Percentiles rank a stretch among this genome's conserved stretches.
These are phyloP conservation scores for Astraeus odoratus DNA, from an alignment of 768 basidiomycete genomes.

Conservation along the genomic window DNA sequence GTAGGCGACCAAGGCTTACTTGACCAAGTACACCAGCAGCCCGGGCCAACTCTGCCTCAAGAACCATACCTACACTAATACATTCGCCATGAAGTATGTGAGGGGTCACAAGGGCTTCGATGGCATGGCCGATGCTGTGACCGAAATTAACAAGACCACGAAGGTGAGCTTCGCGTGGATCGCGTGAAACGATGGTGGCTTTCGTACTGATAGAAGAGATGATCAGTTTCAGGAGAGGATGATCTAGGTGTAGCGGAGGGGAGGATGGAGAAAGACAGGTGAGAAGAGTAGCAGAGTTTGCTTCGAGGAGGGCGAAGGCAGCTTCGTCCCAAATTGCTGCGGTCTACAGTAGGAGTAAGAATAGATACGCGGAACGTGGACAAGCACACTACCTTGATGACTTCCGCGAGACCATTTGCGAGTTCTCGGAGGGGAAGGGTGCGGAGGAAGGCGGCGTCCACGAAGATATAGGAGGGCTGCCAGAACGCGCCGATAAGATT, in stretches of 20 bases:
- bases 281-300: slow-evolving; percentile 77
- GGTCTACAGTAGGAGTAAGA: slow-evolving; percentile 48
- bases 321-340: slow-evolving; percentile 97
- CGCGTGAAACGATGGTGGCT: slow-evolving; percentile 93
- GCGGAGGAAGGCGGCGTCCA: slow-evolving; percentile 93
- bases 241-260: slow-evolving; percentile 65
- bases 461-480: slow-evolving; percentile 97
- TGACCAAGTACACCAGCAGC: slow-evolving; percentile 83
- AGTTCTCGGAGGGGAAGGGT: slow-evolving; percentile 90
- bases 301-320: slow-evolving; percentile 86
- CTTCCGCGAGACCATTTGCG: slow-evolving; percentile 98
- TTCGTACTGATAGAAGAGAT: slow-evolving; percentile 92
- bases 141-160: slow-evolving; percentile 99
- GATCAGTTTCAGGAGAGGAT: slow-evolving; percentile 87
- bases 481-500: slow-evolving; percentile 98
- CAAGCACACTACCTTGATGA: slow-evolving; percentile 75
- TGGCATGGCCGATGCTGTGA: slow-evolving; percentile 96
- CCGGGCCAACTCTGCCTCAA: slow-evolving; percentile 91
- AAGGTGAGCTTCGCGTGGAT: slow-evolving; percentile 93
- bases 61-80: slow-evolving; percentile 90
- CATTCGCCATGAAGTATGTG: slow-evolving; percentile 95
- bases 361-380: neutral
- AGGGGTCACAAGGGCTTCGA: slow-evolving; percentile 93
- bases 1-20: slow-evolving; percentile 86
- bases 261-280: slow-evolving; percentile 65